phyloP scores from a whole-genome alignment of 768 basidiomycete species.

The Mycena belliarum region DNA sequence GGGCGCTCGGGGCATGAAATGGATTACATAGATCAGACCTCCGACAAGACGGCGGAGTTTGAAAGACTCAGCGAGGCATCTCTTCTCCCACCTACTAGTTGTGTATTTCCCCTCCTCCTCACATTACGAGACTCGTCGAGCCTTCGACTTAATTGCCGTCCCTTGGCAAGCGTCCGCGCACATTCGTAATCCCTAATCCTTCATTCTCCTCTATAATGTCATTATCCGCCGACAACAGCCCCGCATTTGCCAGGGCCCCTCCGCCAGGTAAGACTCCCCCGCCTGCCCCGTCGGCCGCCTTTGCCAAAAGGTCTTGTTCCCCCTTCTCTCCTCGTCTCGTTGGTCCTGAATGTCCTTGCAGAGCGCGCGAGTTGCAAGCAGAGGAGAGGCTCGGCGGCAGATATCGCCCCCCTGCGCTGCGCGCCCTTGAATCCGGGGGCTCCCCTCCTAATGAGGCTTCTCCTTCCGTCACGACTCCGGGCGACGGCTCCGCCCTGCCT shows the following conservation, averaged over 20 bases:
- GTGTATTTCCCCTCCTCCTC: slow-evolving; percentile 18
- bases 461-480: slow-evolving; percentile 57
- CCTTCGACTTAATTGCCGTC: slow-evolving; percentile 33
- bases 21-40: not conserved
- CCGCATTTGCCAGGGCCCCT: slow-evolving; percentile 72
- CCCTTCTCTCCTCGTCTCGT: slow-evolving; percentile 13
- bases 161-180: slow-evolving; percentile 35
- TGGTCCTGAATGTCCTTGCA: slow-evolving; percentile 32
- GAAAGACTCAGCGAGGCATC: not conserved
- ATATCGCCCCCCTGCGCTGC: slow-evolving; percentile 83
- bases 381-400: slow-evolving; percentile 66
- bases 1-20: not conserved
- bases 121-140: slow-evolving; percentile 30
- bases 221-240: slow-evolving; percentile 82
- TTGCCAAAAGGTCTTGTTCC: slow-evolving; percentile 72
- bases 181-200: slow-evolving; percentile 83
- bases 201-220: slow-evolving; percentile 81
- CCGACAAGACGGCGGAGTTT: not conserved
- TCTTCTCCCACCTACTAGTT: slow-evolving; percentile 7
- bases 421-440: slow-evolving; percentile 66
- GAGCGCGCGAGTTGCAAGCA: slow-evolving; percentile 84
- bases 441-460: slow-evolving; percentile 72
- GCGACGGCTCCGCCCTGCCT: slow-evolving; percentile 60
- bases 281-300: slow-evolving; percentile 87
- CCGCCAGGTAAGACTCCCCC: slow-evolving; percentile 86